Base-by-base conservation (phyloP, 2,329 filamentous ascomycete genomes). In the Exophiala viscosa region DNA sequence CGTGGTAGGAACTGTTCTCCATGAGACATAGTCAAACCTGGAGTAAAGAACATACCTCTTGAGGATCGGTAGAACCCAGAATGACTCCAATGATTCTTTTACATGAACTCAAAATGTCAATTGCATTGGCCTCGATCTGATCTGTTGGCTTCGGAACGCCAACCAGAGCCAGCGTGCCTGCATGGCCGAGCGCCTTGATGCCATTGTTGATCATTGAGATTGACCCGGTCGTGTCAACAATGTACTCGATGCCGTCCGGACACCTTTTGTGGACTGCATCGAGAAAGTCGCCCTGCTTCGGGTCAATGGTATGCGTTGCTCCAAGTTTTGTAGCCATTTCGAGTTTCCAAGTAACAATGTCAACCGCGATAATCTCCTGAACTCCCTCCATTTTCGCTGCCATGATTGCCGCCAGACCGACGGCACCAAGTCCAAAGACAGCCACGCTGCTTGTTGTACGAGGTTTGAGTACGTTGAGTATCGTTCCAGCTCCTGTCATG, bases 311-410 rank as follows among this genome's bases (percentile, higher is more conserved):
- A 23, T 43, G 43, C 3, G 45, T 57, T 23, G 55, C 55, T 20
- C 55, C 55, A 17, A 54, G 15, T 5, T 17, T 34, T 7, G n/a
- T 17, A 2, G 76, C 75, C 13, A 77, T 53, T 13, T 68, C 65
- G 10, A 79, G 64, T 23, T 72, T 67, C 3, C 60, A 60, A 8
- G 68, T 61, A 11, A 75, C 65, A 6, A 76, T 63, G 55, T 79
- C 76, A 5, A 77, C 68, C 3, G 69, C 75, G 5, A 78, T 70
- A 40, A 79, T 52, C 9, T 34, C 32, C 17, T 41, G 36, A 14
- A 55, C 45, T 11, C 23, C 33, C 0, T 50, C 8, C 10, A 62
- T 48, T 20, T 62, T 66, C 1, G 65, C 64, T 1, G 62, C 66
- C 65, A 67, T 65, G 7, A 69, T 45, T 0, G 64, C 66, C 14